Evolutionary conservation across 2,329 filamentous ascomycete genomes (phyloP), one percentile per base, ranked within the genome.

Genomic region (Coniosporium uncinatum): DNA sequence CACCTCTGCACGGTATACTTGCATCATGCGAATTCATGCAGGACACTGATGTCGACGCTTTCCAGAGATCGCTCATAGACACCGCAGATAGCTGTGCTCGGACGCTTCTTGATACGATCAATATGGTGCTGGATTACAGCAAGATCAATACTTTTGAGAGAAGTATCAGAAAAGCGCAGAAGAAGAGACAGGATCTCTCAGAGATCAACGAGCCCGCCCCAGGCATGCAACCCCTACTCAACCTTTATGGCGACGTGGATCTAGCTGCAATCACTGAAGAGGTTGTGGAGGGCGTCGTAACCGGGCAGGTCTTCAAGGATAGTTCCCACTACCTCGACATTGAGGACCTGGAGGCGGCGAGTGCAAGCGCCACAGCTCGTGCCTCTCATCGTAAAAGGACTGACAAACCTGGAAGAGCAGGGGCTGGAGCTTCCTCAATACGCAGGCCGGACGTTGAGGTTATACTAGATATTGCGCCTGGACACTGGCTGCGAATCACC

Each of bases 271-370:
- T 43, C 6, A 34, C 36, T 13, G 43, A 42, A 35, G 41, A 42
- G 19, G 43, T 42, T 6, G 34, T 44, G 18, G 74, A 78, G 43
- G 73, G 75, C 2, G 73, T 78, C 4, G 73, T 62, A 49, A 61
- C 66, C 24, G 75, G 75, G 1, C 71, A 76, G 32, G 58, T 57
- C 1, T 68, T 69, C 48, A 61, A 54, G 38, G 51, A 52, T 22
- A 48, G 51, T 8, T 45, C 47, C 6, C 48, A 41, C 4, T 41
- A 29, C 24, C n/a, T 35, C 5, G 19, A 36, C 3, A 39, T 22
- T 40, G n/a, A 29, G 19, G 14, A 31, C 11, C 19, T 11, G 22
- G 14, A 31, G n/a, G 24, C 8, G n/a, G 24, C 8, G n/a, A 29
- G n/a, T 29, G 24, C 24, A 8, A 29, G 8, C 8, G 24, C 24